Evolutionary conservation across 331 rosid species (phyloP), one percentile per base, ranked within the genome.

Genomic region (Rhamnella rubrinervis): DNA sequence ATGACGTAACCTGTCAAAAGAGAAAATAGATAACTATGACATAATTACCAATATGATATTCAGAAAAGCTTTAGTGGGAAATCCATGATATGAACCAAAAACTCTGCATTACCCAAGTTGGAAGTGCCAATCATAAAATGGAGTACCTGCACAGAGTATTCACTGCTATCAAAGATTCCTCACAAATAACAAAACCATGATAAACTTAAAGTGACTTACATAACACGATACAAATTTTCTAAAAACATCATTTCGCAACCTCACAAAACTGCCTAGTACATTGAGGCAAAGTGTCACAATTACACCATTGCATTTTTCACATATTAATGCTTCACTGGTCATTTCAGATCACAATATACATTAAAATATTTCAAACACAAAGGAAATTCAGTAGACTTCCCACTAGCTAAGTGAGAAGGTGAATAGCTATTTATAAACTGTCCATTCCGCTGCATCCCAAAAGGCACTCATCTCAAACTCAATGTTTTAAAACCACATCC

Each of bases 51-150:
- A 26, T 26, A 23, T 23, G 20, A 49, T 70, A 64, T 55, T 52
- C 64, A 26, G 14, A 41, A 26, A 55, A 63, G 62, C 14, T 55
- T 15, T 11, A 23, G n/a, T 47, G 25, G 35, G 28, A 8, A 46
- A 15, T 25, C 31, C 37, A 61, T 50, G 39, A 39, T 41, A 66
- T 51, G 35, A 78, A 71, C 61, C 49, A 50, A 26, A 65, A 47
- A 11, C 28, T 49, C 49, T 59, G 39, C 68, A 84, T 39, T 86
- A 89, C 96, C 96, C 63, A 79, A 74, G 80, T 80, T 89, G 76
- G 92, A 86, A 69, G 85, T 71, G 68, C 88, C 86, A 19, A 89
- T 61, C 89, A 89, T 68, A 70, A 89, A 74, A 77, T 86, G 96
- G 49, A 88, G 85, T 39, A 81, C 96, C 96, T 89, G 88, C 84